A percentile compares a stretch with the other conserved stretches of the same genome.
phyloP scores from a whole-genome alignment of 2,329 filamentous ascomycete genomes.

The Penicillium vulpinum region DNA sequence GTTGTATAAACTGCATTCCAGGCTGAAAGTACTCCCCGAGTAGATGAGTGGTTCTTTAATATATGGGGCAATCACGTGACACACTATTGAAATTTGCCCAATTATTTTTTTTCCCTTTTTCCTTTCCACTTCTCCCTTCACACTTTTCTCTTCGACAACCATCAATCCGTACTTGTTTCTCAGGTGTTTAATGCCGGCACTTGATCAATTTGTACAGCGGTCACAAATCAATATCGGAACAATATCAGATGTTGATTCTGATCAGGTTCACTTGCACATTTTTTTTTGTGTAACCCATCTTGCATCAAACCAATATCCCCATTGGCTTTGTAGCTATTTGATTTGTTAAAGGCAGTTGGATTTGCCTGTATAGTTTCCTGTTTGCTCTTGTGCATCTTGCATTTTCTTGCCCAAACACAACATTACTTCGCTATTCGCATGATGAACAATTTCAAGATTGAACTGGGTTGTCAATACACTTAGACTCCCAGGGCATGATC shows the following conservation, averaged over 20 bases:
- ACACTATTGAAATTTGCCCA: not conserved
- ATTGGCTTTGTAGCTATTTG: not conserved
- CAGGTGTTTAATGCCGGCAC: not conserved
- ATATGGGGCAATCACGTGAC: constrained; percentile 2
- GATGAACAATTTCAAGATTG: constrained; percentile 38
- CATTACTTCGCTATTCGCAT: constrained; percentile 25
- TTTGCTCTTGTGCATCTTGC: not conserved
- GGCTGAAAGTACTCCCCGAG: not conserved
- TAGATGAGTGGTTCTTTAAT: not conserved
- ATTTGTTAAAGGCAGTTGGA: not conserved
- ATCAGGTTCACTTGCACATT: not conserved
- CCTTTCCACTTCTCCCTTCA: not conserved
- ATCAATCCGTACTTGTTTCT: not conserved
- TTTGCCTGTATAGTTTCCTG: not conserved
- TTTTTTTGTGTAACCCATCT: not conserved
- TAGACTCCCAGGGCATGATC: constrained; percentile 35
- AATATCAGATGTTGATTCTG: not conserved
- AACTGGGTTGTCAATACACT: constrained; percentile 31
- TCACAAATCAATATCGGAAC: not conserved
- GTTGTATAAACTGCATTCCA: not conserved
- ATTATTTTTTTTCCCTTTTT: not conserved
- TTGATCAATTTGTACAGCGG: not conserved
- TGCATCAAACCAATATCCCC: not conserved
- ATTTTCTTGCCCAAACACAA: not conserved
- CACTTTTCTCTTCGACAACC: not conserved